phyloP scores from a whole-genome alignment of 1,139 yeast genomes.

The Pichia sp. region DNA sequence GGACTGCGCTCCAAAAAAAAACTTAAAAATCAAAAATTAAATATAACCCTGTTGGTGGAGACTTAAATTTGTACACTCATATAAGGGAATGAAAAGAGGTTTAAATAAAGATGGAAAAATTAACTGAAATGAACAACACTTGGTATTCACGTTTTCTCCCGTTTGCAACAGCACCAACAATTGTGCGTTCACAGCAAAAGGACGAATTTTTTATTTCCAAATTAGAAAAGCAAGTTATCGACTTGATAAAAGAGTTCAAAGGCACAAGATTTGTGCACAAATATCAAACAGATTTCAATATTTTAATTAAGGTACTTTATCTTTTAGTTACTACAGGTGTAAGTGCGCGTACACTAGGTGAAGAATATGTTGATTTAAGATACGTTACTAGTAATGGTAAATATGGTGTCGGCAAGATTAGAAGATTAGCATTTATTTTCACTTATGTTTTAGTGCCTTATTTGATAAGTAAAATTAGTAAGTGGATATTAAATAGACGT shows the following conservation, averaged over 20 bases:
- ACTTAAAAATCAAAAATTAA: too few relatives aligned
- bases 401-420: conserved; percentile 38
- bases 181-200: conserved; percentile 80
- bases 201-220: conserved; percentile 66
- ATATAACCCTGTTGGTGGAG: too few relatives aligned
- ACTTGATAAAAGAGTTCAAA: conserved; percentile 46
- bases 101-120: background rate
- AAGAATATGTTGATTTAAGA: conserved; percentile 82
- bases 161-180: conserved; percentile 29
- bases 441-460: conserved; percentile 57
- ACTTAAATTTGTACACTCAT: too few relatives aligned
- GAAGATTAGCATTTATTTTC: conserved; percentile 47
- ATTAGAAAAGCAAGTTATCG: conserved; percentile 49
- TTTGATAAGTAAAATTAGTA: conserved; percentile 31
- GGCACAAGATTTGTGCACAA: conserved; percentile 68
- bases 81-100: too few relatives aligned
- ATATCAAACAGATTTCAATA: conserved; percentile 57
- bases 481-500: background rate
- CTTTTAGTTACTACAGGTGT: conserved; percentile 69
- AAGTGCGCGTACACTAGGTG: conserved; percentile 83
- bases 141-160: conserved; percentile 17
- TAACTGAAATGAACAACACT: background rate
- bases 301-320: conserved; percentile 44
- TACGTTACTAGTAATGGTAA: conserved; percentile 40
- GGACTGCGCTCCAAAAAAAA: too few relatives aligned